Conservation (phyloP, 805 yeast genomes). For the Saturnispora sanitii region DNA sequence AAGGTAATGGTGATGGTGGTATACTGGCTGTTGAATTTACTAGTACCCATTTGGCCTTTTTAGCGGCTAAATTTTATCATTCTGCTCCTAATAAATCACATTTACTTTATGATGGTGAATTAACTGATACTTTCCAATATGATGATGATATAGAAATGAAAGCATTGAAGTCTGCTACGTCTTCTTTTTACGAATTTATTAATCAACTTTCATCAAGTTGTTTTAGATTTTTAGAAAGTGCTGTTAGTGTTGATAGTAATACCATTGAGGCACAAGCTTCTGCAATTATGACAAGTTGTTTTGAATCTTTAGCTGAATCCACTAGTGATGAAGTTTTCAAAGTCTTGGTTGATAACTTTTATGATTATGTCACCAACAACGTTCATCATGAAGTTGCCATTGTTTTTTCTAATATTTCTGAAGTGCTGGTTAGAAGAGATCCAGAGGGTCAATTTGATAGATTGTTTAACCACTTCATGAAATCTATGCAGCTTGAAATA, state of each 20-base stretch:
- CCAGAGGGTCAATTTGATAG: conserved; percentile 38
- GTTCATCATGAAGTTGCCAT: conserved; percentile 53
- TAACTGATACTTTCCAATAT: conserved; percentile 26
- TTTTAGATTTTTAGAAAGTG: conserved; percentile 55
- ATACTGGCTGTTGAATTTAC: conserved; percentile 45
- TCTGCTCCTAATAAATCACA: conserved; percentile 20
- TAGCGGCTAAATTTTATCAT: conserved; percentile 35
- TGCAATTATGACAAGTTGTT: conserved; percentile 27
- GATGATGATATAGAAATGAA: conserved; percentile 38
- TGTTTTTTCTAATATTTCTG: conserved; percentile 61
- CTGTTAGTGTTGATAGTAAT: conserved; percentile 49
- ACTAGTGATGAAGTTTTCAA: conserved; percentile 47
- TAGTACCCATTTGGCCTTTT: conserved; percentile 47
- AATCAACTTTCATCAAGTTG: conserved; percentile 47
- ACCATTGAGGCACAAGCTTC: conserved; percentile 43
- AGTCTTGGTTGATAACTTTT: conserved; percentile 36
- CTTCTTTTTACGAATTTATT: conserved; percentile 55
- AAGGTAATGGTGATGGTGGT: conserved; percentile 32
- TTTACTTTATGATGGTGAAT: conserved; percentile 15
- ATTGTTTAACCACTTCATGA: conserved; percentile 36
- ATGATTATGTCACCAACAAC: conserved; percentile 50
- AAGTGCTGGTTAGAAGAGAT: conserved; percentile 58
- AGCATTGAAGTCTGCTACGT: conserved; percentile 66
- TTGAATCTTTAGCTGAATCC: conserved; percentile 47
- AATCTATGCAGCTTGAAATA: conserved; percentile 55